Conservation (phyloP, 2,329 filamentous ascomycete genomes). For the Stagonosporopsis rhizophila region DNA sequence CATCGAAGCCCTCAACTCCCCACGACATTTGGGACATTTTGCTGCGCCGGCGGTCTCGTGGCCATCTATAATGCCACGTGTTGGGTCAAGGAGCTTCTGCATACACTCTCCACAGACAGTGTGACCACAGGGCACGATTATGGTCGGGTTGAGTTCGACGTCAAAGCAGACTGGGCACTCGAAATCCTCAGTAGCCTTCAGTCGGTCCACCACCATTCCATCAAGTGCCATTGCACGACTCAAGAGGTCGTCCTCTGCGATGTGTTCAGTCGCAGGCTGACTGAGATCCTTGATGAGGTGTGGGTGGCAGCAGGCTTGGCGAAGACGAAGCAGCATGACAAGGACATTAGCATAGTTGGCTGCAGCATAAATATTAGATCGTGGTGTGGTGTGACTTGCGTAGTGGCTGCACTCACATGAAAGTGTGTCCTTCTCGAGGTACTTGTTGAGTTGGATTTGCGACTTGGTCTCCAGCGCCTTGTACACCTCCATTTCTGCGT, state of each 20-base stretch:
- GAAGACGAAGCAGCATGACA: conserved; percentile 78
- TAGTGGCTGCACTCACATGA: conserved; percentile 51
- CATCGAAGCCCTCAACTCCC: conserved; percentile 68
- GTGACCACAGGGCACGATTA: conserved; percentile 85
- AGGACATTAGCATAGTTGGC: conserved; percentile 80
- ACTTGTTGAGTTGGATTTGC: conserved; percentile 77
- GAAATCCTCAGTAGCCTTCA: conserved; percentile 68
- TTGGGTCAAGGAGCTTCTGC: conserved; percentile 69
- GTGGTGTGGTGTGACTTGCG: not conserved
- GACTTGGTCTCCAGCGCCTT: conserved; percentile 69
- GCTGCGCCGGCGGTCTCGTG: conserved; percentile 59
- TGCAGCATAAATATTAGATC: conserved; percentile 16
- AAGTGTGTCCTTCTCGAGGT: conserved; percentile 71
- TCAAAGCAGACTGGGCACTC: conserved; percentile 88
- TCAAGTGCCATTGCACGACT: conserved; percentile 68
- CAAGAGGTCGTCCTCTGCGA: conserved; percentile 63
- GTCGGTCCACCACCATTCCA: conserved; percentile 68
- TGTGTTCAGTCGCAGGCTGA: conserved; percentile 66
- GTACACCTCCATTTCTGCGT: conserved; percentile 72
- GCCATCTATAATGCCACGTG: conserved; percentile 64
- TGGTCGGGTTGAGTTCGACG: conserved; percentile 73
- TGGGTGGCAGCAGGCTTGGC: conserved; percentile 81
- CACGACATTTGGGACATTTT: conserved; percentile 80
- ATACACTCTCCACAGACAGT: conserved; percentile 80
- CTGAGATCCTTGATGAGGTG: conserved; percentile 73